A percentile compares a stretch with the other conserved stretches of the same genome.
Evolutionary conservation across 192 early-diverging fungal genomes (phyloP).

Genomic region (Physocladia obscura): DNA sequence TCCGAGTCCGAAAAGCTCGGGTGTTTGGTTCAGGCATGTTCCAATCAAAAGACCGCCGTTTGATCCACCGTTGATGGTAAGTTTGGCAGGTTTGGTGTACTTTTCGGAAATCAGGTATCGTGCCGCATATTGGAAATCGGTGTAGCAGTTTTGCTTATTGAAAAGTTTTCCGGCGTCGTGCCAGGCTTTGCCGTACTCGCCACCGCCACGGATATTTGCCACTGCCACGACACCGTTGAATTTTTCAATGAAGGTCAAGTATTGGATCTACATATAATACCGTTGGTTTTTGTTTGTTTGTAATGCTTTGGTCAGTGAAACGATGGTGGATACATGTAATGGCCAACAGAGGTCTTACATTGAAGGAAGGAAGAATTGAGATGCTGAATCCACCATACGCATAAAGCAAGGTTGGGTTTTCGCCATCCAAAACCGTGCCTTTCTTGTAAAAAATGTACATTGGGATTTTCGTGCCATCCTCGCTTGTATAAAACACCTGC

Average conservation of each 20-base stretch:
- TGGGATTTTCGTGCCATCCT: slow-evolving; percentile 68
- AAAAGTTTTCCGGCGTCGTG: slow-evolving; percentile 49
- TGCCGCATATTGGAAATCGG: slow-evolving; percentile 73
- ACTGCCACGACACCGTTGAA: slow-evolving; percentile 57
- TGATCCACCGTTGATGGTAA: slow-evolving; percentile 66
- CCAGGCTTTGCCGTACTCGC: slow-evolving; percentile 61
- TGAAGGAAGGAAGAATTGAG: slow-evolving; percentile 44
- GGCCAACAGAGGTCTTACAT: too few species aligned
- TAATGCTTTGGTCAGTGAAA: background rate
- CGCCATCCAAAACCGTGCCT: slow-evolving; percentile 43
- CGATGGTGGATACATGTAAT: slow-evolving; percentile 16
- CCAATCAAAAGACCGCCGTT: slow-evolving; percentile 72
- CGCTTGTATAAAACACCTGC: slow-evolving; percentile 64
- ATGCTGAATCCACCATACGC: slow-evolving; percentile 71
- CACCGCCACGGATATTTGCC: slow-evolving; percentile 72
- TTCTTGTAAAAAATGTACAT: slow-evolving; percentile 68
- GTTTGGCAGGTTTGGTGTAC: slow-evolving; percentile 54
- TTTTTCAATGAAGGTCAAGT: slow-evolving; percentile 53
- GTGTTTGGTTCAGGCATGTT: slow-evolving; percentile 71
- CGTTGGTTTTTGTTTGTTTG: background rate
- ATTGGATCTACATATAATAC: too few species aligned
- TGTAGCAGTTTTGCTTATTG: slow-evolving; percentile 75
- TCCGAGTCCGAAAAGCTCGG: slow-evolving; percentile 67
- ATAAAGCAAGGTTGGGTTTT: slow-evolving; percentile 62
- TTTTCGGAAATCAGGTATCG: slow-evolving; percentile 56